Percentiles rank a stretch among this genome's conserved stretches.
Conservation (phyloP, 2,329 filamentous ascomycete genomes). For the Cytospora piceicola region DNA sequence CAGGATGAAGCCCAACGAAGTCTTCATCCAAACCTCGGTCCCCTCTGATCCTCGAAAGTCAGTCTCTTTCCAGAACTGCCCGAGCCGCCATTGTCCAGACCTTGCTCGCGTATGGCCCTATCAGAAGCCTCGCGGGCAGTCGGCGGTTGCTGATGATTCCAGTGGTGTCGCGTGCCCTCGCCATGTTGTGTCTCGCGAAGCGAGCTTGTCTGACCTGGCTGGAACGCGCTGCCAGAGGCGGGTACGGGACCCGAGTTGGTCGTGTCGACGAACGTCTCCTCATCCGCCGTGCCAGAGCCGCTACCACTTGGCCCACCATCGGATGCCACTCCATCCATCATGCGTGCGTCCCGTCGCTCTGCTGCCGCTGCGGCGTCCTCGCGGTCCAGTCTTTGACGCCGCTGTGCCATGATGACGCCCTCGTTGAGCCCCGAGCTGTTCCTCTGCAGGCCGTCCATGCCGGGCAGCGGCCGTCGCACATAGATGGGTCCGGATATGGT, state of each 20-base stretch:
- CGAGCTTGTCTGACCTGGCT: constrained; percentile 44
- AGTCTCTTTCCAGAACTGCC: constrained; percentile 55
- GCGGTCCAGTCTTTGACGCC: constrained; percentile 40
- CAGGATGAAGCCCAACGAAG: constrained; percentile 14
- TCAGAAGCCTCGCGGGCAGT: constrained; percentile 61
- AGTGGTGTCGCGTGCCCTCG: constrained; percentile 32
- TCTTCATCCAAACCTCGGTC: background rate
- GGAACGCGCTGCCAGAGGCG: constrained; percentile 39
- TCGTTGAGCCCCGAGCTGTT: constrained; percentile 58
- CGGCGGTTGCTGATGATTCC: constrained; percentile 39
- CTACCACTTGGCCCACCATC: constrained; percentile 52
- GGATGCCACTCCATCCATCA: constrained; percentile 67
- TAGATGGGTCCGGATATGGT: constrained; percentile 81
- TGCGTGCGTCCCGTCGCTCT: constrained; percentile 63
- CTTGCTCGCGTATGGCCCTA: constrained; percentile 63
- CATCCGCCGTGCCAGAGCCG: constrained; percentile 43
- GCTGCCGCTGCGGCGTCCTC: constrained; percentile 48
- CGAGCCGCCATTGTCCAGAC: constrained; percentile 51
- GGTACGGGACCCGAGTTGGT: constrained; percentile 62
- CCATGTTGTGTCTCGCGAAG: constrained; percentile 42
- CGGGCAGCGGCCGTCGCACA: constrained; percentile 54
- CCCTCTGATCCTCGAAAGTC: constrained; percentile 60
- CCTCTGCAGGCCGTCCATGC: constrained; percentile 49
- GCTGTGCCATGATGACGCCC: constrained; percentile 39
- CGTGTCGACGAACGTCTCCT: constrained; percentile 66